Conservation (phyloP, 129 eudicot species). For the Artemisia annua region DNA sequence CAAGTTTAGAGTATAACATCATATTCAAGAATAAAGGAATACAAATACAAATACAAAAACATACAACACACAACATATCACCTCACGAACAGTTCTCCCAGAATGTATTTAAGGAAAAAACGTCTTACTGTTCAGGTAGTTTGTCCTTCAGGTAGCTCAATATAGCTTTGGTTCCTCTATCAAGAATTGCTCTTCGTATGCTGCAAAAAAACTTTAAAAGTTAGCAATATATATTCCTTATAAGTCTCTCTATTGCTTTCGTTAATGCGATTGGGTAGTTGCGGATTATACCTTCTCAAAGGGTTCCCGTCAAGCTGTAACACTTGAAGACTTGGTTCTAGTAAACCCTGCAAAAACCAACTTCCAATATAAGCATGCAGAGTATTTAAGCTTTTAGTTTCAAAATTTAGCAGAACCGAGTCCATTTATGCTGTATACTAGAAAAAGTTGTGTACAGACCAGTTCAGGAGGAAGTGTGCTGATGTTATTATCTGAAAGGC, state of each 20-base stretch:
- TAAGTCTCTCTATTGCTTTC: neutral
- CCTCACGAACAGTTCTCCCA: conserved; percentile 7
- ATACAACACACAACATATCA: conserved; percentile 21
- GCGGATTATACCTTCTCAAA: conserved; percentile 65
- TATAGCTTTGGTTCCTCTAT: conserved; percentile 85
- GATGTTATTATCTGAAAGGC: conserved; percentile 83
- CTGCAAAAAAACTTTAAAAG: conserved; percentile 35
- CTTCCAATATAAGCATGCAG: conserved; percentile 11
- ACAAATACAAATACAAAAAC: conserved; percentile 17
- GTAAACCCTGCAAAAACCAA: conserved; percentile 78
- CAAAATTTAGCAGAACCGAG: neutral
- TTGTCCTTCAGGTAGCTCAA: conserved; percentile 71
- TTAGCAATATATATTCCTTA: neutral
- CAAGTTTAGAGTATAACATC: conserved; percentile 5
- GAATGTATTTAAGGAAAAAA: neutral
- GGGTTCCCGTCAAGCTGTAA: conserved; percentile 92
- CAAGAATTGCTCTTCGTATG: conserved; percentile 90
- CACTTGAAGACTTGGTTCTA: conserved; percentile 82
- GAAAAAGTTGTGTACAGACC: conserved; percentile 49
- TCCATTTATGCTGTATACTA: neutral
- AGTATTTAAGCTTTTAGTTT: neutral
- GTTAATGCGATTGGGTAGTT: neutral
- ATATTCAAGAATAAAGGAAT: conserved; percentile 2
- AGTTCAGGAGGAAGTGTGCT: conserved; percentile 74
- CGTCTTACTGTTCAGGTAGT: conserved; percentile 45